Conservation (phyloP, 2,329 filamentous ascomycete species). For the Chrysoporthe austroafricana region DNA sequence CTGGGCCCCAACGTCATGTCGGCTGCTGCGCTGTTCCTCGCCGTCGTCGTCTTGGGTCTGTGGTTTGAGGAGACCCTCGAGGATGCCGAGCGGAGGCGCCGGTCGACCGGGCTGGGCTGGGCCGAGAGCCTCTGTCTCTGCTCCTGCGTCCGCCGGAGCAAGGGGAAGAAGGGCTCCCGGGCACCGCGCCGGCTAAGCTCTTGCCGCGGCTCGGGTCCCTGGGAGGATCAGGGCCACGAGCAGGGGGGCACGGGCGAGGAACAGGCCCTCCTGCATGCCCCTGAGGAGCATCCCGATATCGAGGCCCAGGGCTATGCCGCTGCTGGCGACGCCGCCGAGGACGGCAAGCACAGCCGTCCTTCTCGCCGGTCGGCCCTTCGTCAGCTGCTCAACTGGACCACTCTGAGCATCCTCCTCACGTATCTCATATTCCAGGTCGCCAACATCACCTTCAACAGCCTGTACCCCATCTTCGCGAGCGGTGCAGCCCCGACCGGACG, state of each 20-base stretch:
- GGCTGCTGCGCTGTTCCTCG: slow-evolving; percentile 70
- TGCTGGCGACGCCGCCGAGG: slow-evolving; percentile 40
- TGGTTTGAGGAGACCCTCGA: slow-evolving; percentile 89
- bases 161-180: slow-evolving; percentile 34
- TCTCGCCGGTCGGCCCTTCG: slow-evolving; percentile 48
- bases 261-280: slow-evolving; percentile 19
- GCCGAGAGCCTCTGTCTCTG: slow-evolving; percentile 30
- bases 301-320: slow-evolving; percentile 30
- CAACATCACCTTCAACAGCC: slow-evolving; percentile 92
- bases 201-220: background rate
- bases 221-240: slow-evolving; percentile 30
- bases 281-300: slow-evolving; percentile 4
- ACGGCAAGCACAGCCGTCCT: slow-evolving; percentile 50
- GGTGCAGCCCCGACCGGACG: slow-evolving; percentile 77
- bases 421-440: slow-evolving; percentile 93
- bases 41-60: slow-evolving; percentile 73
- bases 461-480: slow-evolving; percentile 92
- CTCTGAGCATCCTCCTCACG: slow-evolving; percentile 77
- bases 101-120: slow-evolving; percentile 36
- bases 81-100: slow-evolving; percentile 32
- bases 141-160: slow-evolving; percentile 31
- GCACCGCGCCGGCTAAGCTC: slow-evolving; percentile 33
- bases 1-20: slow-evolving; percentile 81
- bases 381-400: slow-evolving; percentile 78
- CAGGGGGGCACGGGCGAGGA: slow-evolving; percentile 18